These are phyloP conservation scores for Boletus reticuloceps DNA, from an alignment of 768 basidiomycete genomes.

Conservation along the genomic window DNA sequence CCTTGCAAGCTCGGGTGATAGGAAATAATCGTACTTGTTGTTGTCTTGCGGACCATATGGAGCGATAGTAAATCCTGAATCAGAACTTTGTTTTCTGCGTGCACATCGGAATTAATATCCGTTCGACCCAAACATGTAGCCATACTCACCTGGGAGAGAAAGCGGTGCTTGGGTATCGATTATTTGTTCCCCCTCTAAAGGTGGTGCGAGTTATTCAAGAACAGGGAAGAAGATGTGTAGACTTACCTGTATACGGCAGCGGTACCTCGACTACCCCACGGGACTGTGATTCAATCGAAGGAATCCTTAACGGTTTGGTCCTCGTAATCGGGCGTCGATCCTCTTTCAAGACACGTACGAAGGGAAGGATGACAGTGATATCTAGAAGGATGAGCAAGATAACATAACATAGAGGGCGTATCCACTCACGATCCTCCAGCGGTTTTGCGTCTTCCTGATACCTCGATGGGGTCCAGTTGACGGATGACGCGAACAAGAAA, in stretches of 20 bases:
- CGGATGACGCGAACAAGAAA: constrained; percentile 43
- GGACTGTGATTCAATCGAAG: not conserved
- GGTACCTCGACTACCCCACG: not conserved
- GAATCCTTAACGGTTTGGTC: constrained; percentile 11
- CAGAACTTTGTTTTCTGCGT: constrained; percentile 19
- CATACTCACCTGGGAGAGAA: constrained; percentile 15
- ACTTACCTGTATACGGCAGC: constrained; percentile 14
- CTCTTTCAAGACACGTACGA: constrained; percentile 38
- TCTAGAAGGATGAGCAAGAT: constrained; percentile 27
- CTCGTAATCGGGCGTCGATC: constrained; percentile 23
- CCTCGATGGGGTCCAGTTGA: constrained; percentile 41
- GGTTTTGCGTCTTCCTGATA: constrained; percentile 37
- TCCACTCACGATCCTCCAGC: constrained; percentile 39
- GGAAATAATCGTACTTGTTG: constrained; percentile 35
- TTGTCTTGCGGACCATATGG: constrained; percentile 36
- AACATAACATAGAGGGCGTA: not conserved
- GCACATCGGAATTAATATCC: not conserved
- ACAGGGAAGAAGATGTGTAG: not conserved
- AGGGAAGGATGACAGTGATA: constrained; percentile 42
- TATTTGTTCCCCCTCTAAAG: constrained; percentile 13
- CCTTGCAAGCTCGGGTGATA: constrained; percentile 24
- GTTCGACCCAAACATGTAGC: not conserved
- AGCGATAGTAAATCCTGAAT: constrained; percentile 36
- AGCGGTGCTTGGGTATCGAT: constrained; percentile 34
- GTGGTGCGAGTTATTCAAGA: not conserved